Evolutionary conservation across 768 basidiomycete species (phyloP), one percentile per base, ranked within the genome.

Genomic region (Coprinopsis strossmayeri): DNA sequence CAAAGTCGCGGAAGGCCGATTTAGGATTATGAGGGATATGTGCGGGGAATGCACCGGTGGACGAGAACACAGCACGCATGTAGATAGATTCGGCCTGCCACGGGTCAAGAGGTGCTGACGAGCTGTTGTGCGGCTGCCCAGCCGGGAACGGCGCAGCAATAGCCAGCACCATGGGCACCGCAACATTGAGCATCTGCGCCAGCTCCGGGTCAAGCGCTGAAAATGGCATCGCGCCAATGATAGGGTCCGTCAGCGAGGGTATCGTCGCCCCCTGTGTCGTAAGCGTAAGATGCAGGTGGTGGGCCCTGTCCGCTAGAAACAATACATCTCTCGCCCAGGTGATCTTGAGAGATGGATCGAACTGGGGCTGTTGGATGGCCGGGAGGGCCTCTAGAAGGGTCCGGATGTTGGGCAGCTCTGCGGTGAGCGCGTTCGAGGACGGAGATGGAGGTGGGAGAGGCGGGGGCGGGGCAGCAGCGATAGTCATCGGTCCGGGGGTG

Each of bases 1-100:
- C 94, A 58, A 88, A 96, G 59, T 93, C 91, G 20, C 90, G 74
- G 68, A 98, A 98, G 1, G 95, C 92, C 5, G 73, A 59, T 3
- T 89, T 75, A 1, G 86, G 84, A 58, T 88, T 88, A 49, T 77
- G 78, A 0, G 70, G 71, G 18, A 87, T 57, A 52, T 77, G 70
- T 10, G 79, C 74, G 0, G 89, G 87, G 62, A 81, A 85, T 3
- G 78, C 73, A 7, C 92, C 92, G 0, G 79, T 79, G 0, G 85
- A 70, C 2, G 78, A 75, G n/a, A 95, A 72, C 1, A 79, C 81
- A 0, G 84, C 92, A 15, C 85, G 80, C 50, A 87, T 72, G 63
- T 82, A 91, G 23, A 86, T 61, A 0, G 91, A 88, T 55, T 92
- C 86, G 35, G 48, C 48, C 41, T 49, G 40, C 43, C 43, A 45